phyloP scores from a whole-genome alignment of 129 eudicot genomes.

The Saussurea involucrata region DNA sequence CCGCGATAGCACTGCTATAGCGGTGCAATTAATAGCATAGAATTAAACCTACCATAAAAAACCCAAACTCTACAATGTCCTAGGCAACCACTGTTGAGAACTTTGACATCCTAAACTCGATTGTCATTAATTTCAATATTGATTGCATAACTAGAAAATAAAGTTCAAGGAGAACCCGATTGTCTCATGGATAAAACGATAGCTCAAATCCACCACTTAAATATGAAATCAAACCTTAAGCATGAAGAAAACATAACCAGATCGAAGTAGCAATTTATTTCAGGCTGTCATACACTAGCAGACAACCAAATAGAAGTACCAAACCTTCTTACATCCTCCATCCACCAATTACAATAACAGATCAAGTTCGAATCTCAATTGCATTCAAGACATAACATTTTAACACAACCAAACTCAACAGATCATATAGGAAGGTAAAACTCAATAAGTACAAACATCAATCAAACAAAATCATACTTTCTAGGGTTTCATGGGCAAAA shows the following conservation, averaged over 20 bases:
- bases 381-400: not conserved
- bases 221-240: not conserved
- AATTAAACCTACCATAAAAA: not conserved
- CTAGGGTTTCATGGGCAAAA: conserved; percentile 20
- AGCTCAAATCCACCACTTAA: not conserved
- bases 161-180: not conserved
- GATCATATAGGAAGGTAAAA: not conserved
- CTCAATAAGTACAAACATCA: not conserved
- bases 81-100: not conserved
- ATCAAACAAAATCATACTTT: not conserved
- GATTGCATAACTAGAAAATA: not conserved
- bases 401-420: not conserved
- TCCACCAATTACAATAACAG: not conserved
- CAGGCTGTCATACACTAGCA: not conserved
- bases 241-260: not conserved
- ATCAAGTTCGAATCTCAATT: not conserved
- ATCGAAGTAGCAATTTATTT: not conserved
- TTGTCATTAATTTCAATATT: not conserved
- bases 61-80: not conserved
- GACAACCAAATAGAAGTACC: not conserved
- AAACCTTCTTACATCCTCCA: not conserved
- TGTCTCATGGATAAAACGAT: not conserved
- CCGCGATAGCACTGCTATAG: too few species aligned
- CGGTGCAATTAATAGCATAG: too few species aligned
- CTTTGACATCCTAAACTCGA: not conserved